Evolutionary conservation across 257 asterid species (phyloP).

Genomic region (Solanum phureja): DNA sequence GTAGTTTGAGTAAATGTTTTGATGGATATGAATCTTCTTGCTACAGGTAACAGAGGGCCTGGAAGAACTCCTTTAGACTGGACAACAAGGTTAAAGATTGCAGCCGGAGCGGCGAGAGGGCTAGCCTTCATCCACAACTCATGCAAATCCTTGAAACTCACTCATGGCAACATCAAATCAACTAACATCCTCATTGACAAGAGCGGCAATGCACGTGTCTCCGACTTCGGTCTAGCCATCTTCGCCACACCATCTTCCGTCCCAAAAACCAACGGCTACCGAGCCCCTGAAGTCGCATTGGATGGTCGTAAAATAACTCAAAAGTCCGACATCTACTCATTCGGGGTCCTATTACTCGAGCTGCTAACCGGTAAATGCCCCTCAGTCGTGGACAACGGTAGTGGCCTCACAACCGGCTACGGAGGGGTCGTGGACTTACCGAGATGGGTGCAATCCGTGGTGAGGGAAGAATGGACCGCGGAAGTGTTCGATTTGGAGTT

Average conservation of each 20-base stretch:
- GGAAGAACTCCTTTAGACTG: slow-evolving; percentile 95
- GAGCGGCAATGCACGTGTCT: slow-evolving; percentile 45
- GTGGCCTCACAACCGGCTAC: slow-evolving; percentile 37
- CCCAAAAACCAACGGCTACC: slow-evolving; percentile 65
- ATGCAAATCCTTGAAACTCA: slow-evolving; percentile 52
- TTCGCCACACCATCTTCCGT: slow-evolving; percentile 39
- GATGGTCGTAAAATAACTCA: slow-evolving; percentile 58
- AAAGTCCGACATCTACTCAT: slow-evolving; percentile 69
- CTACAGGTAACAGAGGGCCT: slow-evolving; percentile 85
- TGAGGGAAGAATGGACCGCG: slow-evolving; percentile 98
- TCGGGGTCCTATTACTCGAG: slow-evolving; percentile 82
- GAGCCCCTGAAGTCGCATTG: slow-evolving; percentile 60
- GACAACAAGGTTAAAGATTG: slow-evolving; percentile 71
- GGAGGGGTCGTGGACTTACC: slow-evolving; percentile 69
- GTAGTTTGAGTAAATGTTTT: not conserved
- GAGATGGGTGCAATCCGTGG: slow-evolving; percentile 96
- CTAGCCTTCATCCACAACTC: slow-evolving; percentile 61
- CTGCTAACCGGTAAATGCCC: slow-evolving; percentile 86
- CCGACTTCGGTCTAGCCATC: slow-evolving; percentile 73
- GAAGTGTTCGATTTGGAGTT: slow-evolving; percentile 97
- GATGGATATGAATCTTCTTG: not conserved
- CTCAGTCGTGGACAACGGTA: slow-evolving; percentile 32
- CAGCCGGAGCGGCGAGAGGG: slow-evolving; percentile 81
- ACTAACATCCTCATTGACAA: slow-evolving; percentile 74
- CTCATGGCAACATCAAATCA: slow-evolving; percentile 11